Evolutionary conservation across 768 basidiomycete genomes (phyloP).

Genomic region (Agaricus bisporus): DNA sequence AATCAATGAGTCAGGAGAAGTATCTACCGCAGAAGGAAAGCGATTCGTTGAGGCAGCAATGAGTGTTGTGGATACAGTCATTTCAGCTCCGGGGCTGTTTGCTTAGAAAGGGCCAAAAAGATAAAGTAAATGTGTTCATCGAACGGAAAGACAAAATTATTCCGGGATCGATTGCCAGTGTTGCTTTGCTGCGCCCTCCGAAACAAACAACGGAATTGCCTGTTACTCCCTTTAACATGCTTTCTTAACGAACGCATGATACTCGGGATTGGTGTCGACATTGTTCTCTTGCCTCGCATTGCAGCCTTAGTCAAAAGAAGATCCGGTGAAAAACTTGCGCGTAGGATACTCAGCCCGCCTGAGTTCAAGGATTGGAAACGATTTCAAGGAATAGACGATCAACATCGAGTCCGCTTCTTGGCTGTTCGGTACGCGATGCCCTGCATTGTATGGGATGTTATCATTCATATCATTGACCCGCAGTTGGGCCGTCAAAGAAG

Average conservation of each 20-base stretch:
- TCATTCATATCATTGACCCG: not conserved
- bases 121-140: slow-evolving; percentile 1
- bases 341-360: slow-evolving; percentile 57
- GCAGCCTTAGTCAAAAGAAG: slow-evolving; percentile 44
- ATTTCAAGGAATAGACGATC: slow-evolving; percentile 17
- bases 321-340: slow-evolving; percentile 39
- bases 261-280: slow-evolving; percentile 72
- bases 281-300: slow-evolving; percentile 67
- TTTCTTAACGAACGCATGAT: slow-evolving; percentile 39
- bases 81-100: slow-evolving; percentile 8
- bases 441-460: not conserved
- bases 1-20: slow-evolving; percentile 34
- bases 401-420: slow-evolving; percentile 42
- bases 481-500: slow-evolving; percentile 84
- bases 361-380: slow-evolving; percentile 35
- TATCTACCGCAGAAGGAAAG: slow-evolving; percentile 41
- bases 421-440: slow-evolving; percentile 54
- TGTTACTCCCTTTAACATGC: not conserved
- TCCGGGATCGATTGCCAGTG: not conserved
- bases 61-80: slow-evolving; percentile 29
- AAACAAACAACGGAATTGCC: not conserved
- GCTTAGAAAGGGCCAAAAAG: not conserved
- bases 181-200: slow-evolving; percentile 4
- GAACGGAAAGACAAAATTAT: not conserved
- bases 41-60: slow-evolving; percentile 45